phyloP scores from a whole-genome alignment of 306 rosid species.

The Lotus japonicus region DNA sequence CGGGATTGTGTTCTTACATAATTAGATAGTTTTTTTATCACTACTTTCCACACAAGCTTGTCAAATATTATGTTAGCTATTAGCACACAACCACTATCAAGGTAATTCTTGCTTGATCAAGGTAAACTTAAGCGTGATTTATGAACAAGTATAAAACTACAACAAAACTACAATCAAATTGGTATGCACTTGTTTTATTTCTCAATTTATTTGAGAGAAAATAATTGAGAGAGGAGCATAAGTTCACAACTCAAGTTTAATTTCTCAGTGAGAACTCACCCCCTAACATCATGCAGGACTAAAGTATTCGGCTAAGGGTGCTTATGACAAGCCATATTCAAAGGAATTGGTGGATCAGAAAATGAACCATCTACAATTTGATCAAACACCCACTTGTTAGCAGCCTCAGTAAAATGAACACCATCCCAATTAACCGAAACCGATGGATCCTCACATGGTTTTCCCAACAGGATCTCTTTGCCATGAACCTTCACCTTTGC shows the following conservation, averaged over 20 bases:
- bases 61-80: no score
- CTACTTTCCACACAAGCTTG: no score
- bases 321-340: constrained; percentile 53
- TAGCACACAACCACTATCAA: no score
- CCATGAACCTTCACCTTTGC: constrained; percentile 39
- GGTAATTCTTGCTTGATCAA: no score
- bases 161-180: not conserved
- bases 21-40: no score
- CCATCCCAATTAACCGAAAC: constrained; percentile 72
- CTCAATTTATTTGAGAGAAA: not conserved
- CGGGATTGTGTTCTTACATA: no score
- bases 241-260: not conserved
- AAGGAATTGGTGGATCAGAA: constrained; percentile 69
- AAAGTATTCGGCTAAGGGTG: not conserved
- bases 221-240: not conserved
- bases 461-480: constrained; percentile 41
- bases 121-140: no score
- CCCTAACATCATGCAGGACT: not conserved
- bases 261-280: not conserved
- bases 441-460: constrained; percentile 59
- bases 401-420: constrained; percentile 66
- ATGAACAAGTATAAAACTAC: no score
- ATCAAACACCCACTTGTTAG: constrained; percentile 62
- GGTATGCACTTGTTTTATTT: not conserved
- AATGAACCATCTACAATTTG: constrained; percentile 51